These are phyloP conservation scores for Pyrenochaeta sp. DNA, from an alignment of 2,329 filamentous ascomycete genomes.

Conservation along the genomic window DNA sequence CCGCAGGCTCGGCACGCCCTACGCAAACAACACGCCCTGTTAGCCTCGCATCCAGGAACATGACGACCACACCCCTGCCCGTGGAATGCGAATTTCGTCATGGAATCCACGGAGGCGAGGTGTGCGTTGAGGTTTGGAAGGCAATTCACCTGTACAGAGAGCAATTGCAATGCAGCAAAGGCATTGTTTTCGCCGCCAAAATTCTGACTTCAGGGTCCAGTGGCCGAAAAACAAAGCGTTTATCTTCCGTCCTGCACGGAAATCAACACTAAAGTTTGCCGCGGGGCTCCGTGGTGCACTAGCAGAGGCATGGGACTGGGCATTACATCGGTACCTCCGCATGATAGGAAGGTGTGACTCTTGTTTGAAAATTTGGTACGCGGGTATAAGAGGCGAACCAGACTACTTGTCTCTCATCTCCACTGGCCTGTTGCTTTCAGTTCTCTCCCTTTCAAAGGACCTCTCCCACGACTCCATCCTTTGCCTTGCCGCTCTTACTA, in stretches of 20 bases:
- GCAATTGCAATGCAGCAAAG: constrained; percentile 5
- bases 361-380: constrained; percentile 20
- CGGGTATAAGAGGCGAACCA: constrained; percentile 24
- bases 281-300: constrained; percentile 17
- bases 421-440: background rate
- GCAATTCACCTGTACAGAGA: background rate
- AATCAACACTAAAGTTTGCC: constrained; percentile 19
- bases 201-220: constrained; percentile 5
- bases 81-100: constrained; percentile 13
- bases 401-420: constrained; percentile 3
- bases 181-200: background rate
- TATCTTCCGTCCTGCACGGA: constrained; percentile 21
- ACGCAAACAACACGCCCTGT: constrained; percentile 7
- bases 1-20: constrained; percentile 31
- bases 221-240: constrained; percentile 16
- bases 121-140: constrained; percentile 1
- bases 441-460: too few relatives aligned
- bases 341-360: constrained; percentile 40
- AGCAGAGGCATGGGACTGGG: constrained; percentile 18
- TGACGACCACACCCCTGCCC: constrained; percentile 15
- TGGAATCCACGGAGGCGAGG: background rate
- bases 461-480: too few relatives aligned
- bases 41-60: constrained; percentile 11
- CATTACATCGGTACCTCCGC: constrained; percentile 22
- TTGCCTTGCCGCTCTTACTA: constrained; percentile 6